Base-by-base conservation (phyloP, 306 rosid species). In the Prunus campanulata region DNA sequence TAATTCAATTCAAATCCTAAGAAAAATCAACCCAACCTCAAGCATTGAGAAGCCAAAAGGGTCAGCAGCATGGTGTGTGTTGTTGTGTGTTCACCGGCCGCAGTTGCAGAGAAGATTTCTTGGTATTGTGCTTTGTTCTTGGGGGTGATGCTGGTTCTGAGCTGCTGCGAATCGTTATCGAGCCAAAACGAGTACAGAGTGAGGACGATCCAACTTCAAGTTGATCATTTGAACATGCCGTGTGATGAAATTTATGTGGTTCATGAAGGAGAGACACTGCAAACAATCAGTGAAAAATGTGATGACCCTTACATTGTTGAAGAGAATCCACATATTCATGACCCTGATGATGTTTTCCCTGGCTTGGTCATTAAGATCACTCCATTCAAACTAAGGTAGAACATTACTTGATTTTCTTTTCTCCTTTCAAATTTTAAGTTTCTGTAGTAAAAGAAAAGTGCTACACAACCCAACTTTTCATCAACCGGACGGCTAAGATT, bases 201-300 rank as follows among this genome's bases (percentile, higher is more conserved):
- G 72, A 83, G 70, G 79, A 49, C 57, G 24, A 18, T 6, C 9
- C 75, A 55, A 1, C 48, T 54, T 65, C 50, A 71, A 7, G 35
- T 44, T 61, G 61, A 44, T 54, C 65, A 16, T 55, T 11, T 29
- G 18, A 68, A 78, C 59, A 87, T 54, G 85, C 76, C 74, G 1
- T 93, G 98, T 68, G 96, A 93, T 71, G 98, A 93, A 75, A 91
- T 91, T 62, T 92, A 92, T 14, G 91, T 87, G 70, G 97, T 93
- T 86, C 86, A 81, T 42, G 96, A 90, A 68, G 97, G 93, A 74
- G 93, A 93, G 72, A 90, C 97, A 1, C 84, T 93, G 68, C 94
- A 93, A 13, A 87, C 90, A 27, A 93, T 93, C 0, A 87, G 89
- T 74, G 97, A 93, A 74, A 87, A 87, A 32, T 93, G 97, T 74